Base-by-base conservation (phyloP, 352 stramenopile genomes). In the Blastocystis sp. region DNA sequence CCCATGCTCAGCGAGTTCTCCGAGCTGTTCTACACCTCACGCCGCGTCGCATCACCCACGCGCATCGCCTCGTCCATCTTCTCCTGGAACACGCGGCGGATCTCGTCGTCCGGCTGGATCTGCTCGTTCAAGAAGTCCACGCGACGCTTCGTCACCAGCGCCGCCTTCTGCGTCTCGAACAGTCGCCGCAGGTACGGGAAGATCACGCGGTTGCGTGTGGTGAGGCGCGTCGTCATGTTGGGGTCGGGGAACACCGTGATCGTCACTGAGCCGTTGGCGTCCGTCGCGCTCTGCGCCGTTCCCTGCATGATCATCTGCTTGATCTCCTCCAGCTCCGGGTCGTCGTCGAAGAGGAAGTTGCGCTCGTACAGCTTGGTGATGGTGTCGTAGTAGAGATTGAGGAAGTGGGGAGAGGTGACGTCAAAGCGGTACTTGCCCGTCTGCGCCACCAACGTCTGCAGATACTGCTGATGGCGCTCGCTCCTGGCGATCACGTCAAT, bases 111-210 rank as follows among this genome's bases (percentile, higher is more conserved):
- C 28, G 71, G 71, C 71, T 64, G 71, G 17, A 81, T 64, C 71
- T 81, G 71, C 42, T 81, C 71, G 48, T 81, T 81, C 71, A 81
- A 38, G 43, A 64, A 65, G 48, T 81, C 71, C 11, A 81, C 71
- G 11, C 71, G 71, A 19, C 71, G 71, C 71, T 81, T 81, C 43
- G 71, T 81, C 71, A 81, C 71, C 48, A 48, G 28, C 3, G 71
- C 71, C 19, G 71, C 71, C 60, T 81, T 81, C 71, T 81, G 71
- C 24, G 71, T 81, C 71, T 81, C 71, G 21, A 81, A 54, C n/a
- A 81, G 40, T 24, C 71, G 71, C 38, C 71, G 71, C 3, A 81
- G 71, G 21, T 81, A 81, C 11, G 71, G 71, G 71, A 81, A 81
- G 43, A 81, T 81, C 14, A 81, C 71, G 38, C 71, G 71, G 43